These are phyloP conservation scores for Russula compacta DNA, from an alignment of 768 basidiomycete genomes.

Conservation along the genomic window DNA sequence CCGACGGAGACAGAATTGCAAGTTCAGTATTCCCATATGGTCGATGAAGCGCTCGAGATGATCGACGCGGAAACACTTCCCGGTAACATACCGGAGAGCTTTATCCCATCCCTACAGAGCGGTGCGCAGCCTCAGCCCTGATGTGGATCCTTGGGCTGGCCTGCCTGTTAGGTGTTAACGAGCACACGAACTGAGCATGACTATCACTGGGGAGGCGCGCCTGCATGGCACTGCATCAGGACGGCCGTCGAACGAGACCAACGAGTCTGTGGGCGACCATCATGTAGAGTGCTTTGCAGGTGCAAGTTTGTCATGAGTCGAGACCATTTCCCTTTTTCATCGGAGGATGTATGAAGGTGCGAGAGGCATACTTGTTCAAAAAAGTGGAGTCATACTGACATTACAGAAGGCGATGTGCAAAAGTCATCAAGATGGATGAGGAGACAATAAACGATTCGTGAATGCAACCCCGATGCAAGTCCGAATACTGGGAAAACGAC, in stretches of 20 bases:
- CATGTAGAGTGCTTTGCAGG: neutral
- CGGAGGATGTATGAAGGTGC: slow-evolving; percentile 4
- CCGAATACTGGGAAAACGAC: slow-evolving; percentile 9
- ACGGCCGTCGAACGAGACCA: neutral
- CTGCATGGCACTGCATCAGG: neutral
- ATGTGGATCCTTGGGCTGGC: neutral
- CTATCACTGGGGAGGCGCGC: too few relatives aligned
- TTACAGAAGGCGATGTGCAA: slow-evolving; percentile 18
- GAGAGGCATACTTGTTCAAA: neutral
- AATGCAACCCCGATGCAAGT: slow-evolving; percentile 14
- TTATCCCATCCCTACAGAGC: neutral
- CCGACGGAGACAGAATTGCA: slow-evolving; percentile 15
- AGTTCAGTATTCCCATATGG: neutral
- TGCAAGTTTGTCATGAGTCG: neutral
- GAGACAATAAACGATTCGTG: slow-evolving; percentile 3
- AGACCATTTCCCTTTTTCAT: neutral
- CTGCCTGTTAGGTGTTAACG: neutral
- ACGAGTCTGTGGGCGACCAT: neutral
- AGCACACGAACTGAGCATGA: too few relatives aligned
- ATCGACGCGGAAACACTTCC: neutral
- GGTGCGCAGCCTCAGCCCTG: neutral
- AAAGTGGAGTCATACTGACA: slow-evolving; percentile 4
- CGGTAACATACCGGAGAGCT: neutral
- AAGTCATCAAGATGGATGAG: slow-evolving; percentile 11
- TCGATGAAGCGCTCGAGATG: slow-evolving; percentile 16